Evolutionary conservation across 192 early-diverging fungal species (phyloP).

Genomic region (Gamsiella multidivaricata): DNA sequence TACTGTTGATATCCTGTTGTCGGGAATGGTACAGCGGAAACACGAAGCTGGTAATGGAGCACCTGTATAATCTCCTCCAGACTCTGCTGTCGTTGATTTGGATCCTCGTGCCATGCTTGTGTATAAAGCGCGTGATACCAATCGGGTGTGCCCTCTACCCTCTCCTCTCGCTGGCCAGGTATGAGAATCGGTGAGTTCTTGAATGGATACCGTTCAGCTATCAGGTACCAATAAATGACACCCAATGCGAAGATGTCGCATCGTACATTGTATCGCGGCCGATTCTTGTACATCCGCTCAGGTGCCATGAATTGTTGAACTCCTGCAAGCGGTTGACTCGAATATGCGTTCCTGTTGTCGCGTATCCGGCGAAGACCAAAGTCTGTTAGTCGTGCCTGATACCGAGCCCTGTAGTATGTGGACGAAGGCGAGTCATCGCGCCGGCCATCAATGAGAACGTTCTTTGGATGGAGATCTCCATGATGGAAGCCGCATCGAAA

Average conservation of each 20-base stretch:
- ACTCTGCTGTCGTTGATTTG: slow-evolving; percentile 20
- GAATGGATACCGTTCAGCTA: slow-evolving; percentile 25
- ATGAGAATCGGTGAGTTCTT: background rate
- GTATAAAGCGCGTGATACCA: slow-evolving; percentile 37
- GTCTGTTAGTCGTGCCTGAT: slow-evolving; percentile 27
- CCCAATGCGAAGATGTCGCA: slow-evolving; percentile 38
- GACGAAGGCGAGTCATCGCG: background rate
- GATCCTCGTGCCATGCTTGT: slow-evolving; percentile 34
- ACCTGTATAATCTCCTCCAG: slow-evolving; percentile 36
- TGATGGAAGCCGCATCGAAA: slow-evolving; percentile 32
- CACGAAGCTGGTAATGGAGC: slow-evolving; percentile 29
- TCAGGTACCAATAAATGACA: slow-evolving; percentile 28
- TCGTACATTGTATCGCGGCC: slow-evolving; percentile 24
- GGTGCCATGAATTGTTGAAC: slow-evolving; percentile 38
- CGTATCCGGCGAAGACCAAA: slow-evolving; percentile 29
- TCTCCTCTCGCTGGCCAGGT: background rate
- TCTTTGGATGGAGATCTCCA: slow-evolving; percentile 35
- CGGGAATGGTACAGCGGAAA: slow-evolving; percentile 2
- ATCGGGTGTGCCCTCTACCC: slow-evolving; percentile 25
- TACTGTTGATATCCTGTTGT: slow-evolving; percentile 5
- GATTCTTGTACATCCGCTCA: slow-evolving; percentile 9
- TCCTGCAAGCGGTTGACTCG: slow-evolving; percentile 31
- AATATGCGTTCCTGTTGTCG: background rate
- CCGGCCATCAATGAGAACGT: slow-evolving; percentile 21
- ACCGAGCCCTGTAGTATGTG: background rate